Conservation (phyloP, 345 rosid species). For the Draba incana region DNA sequence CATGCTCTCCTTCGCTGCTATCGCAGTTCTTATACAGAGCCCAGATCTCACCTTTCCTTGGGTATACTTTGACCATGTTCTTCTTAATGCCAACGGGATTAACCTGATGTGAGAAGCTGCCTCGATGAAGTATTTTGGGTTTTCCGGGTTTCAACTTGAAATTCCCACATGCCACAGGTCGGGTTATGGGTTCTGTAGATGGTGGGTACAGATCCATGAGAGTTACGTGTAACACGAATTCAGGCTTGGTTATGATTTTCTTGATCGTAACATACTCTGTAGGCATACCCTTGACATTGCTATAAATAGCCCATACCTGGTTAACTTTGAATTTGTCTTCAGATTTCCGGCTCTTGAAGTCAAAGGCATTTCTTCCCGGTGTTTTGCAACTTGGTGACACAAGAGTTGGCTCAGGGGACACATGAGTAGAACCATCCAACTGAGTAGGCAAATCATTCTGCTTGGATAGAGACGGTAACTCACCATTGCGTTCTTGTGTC, state of each 20-base stretch:
- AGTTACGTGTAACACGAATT: constrained; percentile 43
- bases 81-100: constrained; percentile 21
- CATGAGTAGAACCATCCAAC: constrained; percentile 26
- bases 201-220: constrained; percentile 38
- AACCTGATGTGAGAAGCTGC: constrained; percentile 52
- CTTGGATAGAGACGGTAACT: constrained; percentile 27
- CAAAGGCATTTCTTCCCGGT: constrained; percentile 28
- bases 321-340: constrained; percentile 44
- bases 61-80: constrained; percentile 43
- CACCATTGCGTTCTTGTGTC: constrained; percentile 36
- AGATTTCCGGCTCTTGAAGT: constrained; percentile 49
- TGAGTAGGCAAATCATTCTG: constrained; percentile 31
- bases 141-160: constrained; percentile 42
- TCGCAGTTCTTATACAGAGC: constrained; percentile 50
- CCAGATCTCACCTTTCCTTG: constrained; percentile 67
- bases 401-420: constrained; percentile 13
- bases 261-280: constrained; percentile 51
- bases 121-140: constrained; percentile 26
- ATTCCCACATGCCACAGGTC: constrained; percentile 50
- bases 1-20: constrained; percentile 42
- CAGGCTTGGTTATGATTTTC: constrained; percentile 39
- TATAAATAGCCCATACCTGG: constrained; percentile 61
- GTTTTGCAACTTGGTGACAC: constrained; percentile 36
- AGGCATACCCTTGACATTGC: constrained; percentile 47
- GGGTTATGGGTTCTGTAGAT: constrained; percentile 15